phyloP scores from a whole-genome alignment of 2,329 filamentous ascomycete genomes.

The Phialophora macrospora region DNA sequence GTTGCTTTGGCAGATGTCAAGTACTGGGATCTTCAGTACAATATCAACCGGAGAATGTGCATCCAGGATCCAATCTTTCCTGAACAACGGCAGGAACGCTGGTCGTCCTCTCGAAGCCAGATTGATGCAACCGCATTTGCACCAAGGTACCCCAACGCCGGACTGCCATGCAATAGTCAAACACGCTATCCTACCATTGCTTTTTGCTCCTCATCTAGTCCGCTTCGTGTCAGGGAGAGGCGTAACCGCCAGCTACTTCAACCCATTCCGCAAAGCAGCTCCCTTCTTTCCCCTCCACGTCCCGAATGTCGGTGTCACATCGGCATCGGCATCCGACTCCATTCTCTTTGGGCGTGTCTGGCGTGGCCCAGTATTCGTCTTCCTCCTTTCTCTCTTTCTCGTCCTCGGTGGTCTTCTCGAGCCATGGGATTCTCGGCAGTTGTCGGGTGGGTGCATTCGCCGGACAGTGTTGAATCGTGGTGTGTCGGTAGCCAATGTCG shows the following conservation, averaged over 20 bases:
- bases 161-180: conserved; percentile 30
- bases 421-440: conserved; percentile 75
- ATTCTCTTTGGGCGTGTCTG: conserved; percentile 88
- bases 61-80: conserved; percentile 23
- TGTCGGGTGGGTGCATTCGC: conserved; percentile 91
- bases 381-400: conserved; percentile 86
- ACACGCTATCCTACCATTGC: conserved; percentile 35
- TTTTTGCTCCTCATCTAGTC: conserved; percentile 12
- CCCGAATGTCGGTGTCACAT: conserved; percentile 96
- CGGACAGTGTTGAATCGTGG: conserved; percentile 97
- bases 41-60: conserved; percentile 15
- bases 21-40: conserved; percentile 16
- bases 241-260: conserved; percentile 93
- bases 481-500: conserved; percentile 97
- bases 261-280: conserved; percentile 97
- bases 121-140: conserved; percentile 15
- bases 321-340: conserved; percentile 95
- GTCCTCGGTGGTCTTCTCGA: conserved; percentile 79
- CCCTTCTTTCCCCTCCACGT: conserved; percentile 96
- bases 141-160: conserved; percentile 30
- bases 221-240: conserved; percentile 56
- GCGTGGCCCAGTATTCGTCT: conserved; percentile 92
- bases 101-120: conserved; percentile 17
- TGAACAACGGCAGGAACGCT: conserved; percentile 17
- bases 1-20: background rate